Evolutionary conservation across 1,139 yeast genomes (phyloP).

Genomic region (Zygoascus hellenicus): DNA sequence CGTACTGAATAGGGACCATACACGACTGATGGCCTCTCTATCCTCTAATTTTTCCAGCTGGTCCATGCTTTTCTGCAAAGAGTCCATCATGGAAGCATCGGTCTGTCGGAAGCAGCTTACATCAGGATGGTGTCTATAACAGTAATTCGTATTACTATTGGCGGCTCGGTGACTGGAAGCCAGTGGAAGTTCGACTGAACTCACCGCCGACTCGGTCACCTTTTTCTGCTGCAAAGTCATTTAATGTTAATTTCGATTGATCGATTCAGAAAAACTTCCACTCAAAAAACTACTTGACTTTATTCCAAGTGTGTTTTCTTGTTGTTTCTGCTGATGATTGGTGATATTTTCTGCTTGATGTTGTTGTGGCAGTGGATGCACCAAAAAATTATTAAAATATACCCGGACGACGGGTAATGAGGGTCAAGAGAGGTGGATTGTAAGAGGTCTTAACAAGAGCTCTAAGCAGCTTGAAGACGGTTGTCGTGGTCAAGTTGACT

Average conservation of each 20-base stretch:
- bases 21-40: constrained; percentile 64
- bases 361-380: no score
- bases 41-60: constrained; percentile 55
- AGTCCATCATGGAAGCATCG: constrained; percentile 59
- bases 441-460: not conserved
- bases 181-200: constrained; percentile 13
- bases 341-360: no score
- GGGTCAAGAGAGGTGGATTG: no score
- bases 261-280: no score
- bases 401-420: not conserved
- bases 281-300: no score
- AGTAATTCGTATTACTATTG: constrained; percentile 28
- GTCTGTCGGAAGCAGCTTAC: constrained; percentile 63
- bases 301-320: no score
- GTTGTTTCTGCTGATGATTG: no score
- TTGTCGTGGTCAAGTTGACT: no score
- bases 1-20: constrained; percentile 74
- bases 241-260: no score
- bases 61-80: constrained; percentile 44
- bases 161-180: constrained; percentile 20
- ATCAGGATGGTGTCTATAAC: constrained; percentile 91
- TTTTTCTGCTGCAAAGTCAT: no score
- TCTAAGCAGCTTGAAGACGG: no score
- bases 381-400: not conserved
- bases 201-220: no score